Percentiles rank a stretch among this genome's conserved stretches.
phyloP scores from a whole-genome alignment of 345 rosid genomes.

The Rhizophora mangle region DNA sequence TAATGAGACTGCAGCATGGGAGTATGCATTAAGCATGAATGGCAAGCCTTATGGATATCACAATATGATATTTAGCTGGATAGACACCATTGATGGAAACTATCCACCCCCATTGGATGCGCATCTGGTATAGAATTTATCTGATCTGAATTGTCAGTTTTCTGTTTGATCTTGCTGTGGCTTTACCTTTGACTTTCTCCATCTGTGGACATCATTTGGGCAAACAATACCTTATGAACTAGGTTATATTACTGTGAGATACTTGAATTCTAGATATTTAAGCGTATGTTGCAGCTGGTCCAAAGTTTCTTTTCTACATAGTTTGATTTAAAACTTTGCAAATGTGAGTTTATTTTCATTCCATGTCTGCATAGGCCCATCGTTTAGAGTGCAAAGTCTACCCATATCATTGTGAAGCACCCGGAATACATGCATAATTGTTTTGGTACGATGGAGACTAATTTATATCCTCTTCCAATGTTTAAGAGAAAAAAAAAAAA shows the following conservation, averaged over 20 bases:
- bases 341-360: neutral
- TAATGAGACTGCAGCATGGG: constrained; percentile 96
- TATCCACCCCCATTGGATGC: constrained; percentile 98
- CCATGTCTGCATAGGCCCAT: too few species aligned
- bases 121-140: constrained; percentile 56
- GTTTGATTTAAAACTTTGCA: neutral
- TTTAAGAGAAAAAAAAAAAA: too few species aligned
- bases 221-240: neutral
- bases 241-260: neutral
- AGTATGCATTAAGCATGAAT: constrained; percentile 83
- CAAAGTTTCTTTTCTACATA: neutral
- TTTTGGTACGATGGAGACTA: too few species aligned
- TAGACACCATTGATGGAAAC: constrained; percentile 76
- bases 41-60: constrained; percentile 94
- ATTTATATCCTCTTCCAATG: too few species aligned
- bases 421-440: too few species aligned
- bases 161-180: neutral
- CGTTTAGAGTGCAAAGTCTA: too few species aligned
- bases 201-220: neutral
- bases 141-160: constrained; percentile 2
- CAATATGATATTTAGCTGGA: constrained; percentile 99
- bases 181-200: neutral
- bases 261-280: neutral
- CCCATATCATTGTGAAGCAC: too few species aligned
- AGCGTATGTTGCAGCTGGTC: neutral